Base-by-base conservation (phyloP, 1,284 basidiomycete genomes). In the Austropuccinia psidii region DNA sequence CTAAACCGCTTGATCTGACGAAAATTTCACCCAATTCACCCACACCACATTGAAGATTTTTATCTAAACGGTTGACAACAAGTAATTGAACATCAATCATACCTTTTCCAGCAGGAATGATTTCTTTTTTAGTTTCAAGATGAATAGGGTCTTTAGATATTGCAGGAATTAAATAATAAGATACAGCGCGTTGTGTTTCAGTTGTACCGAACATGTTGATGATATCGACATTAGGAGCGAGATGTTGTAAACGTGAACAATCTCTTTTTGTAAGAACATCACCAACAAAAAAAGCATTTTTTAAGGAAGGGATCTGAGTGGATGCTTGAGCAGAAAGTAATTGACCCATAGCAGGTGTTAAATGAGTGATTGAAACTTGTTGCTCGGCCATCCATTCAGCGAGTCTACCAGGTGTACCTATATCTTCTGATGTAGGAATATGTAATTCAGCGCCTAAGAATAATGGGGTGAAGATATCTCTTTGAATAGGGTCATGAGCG, bases 131-230 rank as follows among this genome's bases (percentile, higher is more conserved):
- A 0, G 88, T 93, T 39, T 89, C 87, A 52, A 98, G 85, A 85
- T 97, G 98, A 2, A 92, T 93, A 4, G 88, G 85, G 79, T 97
- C 92, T 74, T 86, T 85, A 43, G 88, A 87, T 27, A 97, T 86
- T 62, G 90, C 86, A 1, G 95, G 94, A 77, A 98, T 93, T 43
- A 89, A 86, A 81, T 96, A 98, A 83, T 98, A 98, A 45, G 93
- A 97, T 13, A 99, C 96, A 0, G 96, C 96, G 62, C 96, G 90
- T 81, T 99, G 96, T 4, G 96, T 98, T 83, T 99, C 96, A 29
- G 96, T 99, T 9, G 96, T 98, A 29, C 96, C 96, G 82, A 98
- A 99, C 96, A 99, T 99, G 85, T 98, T 99, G 82, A 98, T 89
- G 81, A 99, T 96, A 61, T 87, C 85, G 15, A 95, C 93, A 78